Base-by-base conservation (phyloP, 2,329 filamentous ascomycete genomes). In the Didymella lethalis region DNA sequence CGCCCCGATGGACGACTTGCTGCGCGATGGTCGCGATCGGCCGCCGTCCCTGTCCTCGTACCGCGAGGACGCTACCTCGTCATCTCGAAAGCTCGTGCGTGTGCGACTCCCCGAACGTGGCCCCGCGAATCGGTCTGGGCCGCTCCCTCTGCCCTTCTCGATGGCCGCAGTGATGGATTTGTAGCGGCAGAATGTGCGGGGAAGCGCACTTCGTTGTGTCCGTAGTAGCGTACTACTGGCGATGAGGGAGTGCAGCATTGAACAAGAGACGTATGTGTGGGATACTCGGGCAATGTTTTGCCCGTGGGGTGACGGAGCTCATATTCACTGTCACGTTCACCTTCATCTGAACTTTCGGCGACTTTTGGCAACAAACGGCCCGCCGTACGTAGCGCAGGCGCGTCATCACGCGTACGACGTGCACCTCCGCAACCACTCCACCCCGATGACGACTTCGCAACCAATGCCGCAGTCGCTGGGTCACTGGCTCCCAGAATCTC, bases 131-230 rank as follows among this genome's bases (percentile, higher is more conserved):
- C 60, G 55, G 11, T 62, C 57, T 25, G 61, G 58, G 16, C 59
- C 52, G 18, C 61, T 52, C 16, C 57, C 63, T 54, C 63, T 64
- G 49, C 67, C 72, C 63, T 69, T 63, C 59, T 75, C 73, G 58
- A 76, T 75, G 41, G 72, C 66, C 8, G 70, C 69, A 38, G 66
- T 70, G 44, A 76, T 64, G 34, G 73, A 76, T 54, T 75, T 75
- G 62, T 71, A 64, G 40, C 73, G 71, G 40, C 58, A 54, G 31
- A 67, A 70, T 2, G 61, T 58, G 45, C 48, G 63, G 7, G 68
- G 64, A 6, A 68, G 28, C 10, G n/a, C 48, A 4, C 53, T 32
- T 48, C 40, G 54, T 20, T 64, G 67, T 8, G 57, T 62, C 16
- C 64, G 64, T 29, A 66, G 56, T 29, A 70, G 59, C 57, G 54